Base-by-base conservation (phyloP, 2,329 filamentous ascomycete species). In the Pyrenochaeta sp. region DNA sequence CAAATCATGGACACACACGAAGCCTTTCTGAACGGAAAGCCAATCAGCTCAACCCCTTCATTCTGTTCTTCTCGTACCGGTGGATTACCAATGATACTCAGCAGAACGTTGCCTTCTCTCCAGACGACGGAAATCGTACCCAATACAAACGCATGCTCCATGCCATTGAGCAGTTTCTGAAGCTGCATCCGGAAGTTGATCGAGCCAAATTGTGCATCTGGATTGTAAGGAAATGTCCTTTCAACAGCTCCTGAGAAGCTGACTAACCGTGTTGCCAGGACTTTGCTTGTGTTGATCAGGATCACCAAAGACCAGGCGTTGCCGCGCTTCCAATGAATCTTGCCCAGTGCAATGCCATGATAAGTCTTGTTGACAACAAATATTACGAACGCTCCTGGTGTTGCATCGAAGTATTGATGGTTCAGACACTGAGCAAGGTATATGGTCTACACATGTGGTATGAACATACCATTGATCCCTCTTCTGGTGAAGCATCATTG, bases 341-440 rank as follows among this genome's bases (percentile, higher is more conserved):
- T n/a, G 55, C 67, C 2, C 70, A 74, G 41, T 74, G 73, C 55
- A 53, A 75, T 47, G 71, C 65, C 4, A 55, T 74, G 34, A 71
- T 75, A 50, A 74, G 72, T 31, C 59, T 76, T 21, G 49, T 65
- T 2, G 68, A 73, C 28, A 57, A 67, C 3, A 15, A 39, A 1
- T 74, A 74, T 49, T 68, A 70, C 48, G 47, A 53, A 6, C 61
- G 72, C 1, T 69, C 71, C 1, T 74, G 73, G 72, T 74, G 72
- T 50, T 63, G 55, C 2, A 63, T 72, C 5, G 72, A 75, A 43
- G 63, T 61, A 1, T 48, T 67, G 35, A 60, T 73, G 41, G 56
- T 68, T 1, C 60, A 68, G 41, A 64, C 60, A 8, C 57, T 74
- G 18, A 51, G 48, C 20, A 57, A 50, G 17, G 59, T 67, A 9